Base-by-base conservation (phyloP, 2,329 filamentous ascomycete genomes). In the Ophiosphaerella korrae region DNA sequence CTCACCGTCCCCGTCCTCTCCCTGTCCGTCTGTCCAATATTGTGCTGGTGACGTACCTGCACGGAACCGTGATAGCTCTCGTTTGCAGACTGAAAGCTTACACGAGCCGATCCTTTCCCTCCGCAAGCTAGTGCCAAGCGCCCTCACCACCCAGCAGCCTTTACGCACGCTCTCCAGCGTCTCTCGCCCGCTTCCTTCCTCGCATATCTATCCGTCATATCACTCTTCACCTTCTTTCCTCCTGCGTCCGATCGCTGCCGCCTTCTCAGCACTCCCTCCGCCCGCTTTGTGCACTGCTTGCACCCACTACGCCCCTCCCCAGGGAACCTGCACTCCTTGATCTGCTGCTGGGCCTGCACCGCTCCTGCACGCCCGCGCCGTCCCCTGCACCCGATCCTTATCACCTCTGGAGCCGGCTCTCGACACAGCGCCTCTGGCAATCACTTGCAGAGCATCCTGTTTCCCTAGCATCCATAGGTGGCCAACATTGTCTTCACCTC, bases 281-380 rank as follows among this genome's bases (percentile, higher is more conserved):
- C 53, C 67, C 60, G 55, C 58, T 59, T 67, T 64, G 56, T 64
- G 66, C 60, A 62, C 55, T 59, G 63, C 61, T 51, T 59, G 55
- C 53, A 42, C 16, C 58, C 43, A 57, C 53, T 53, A 54, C 68
- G 48, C 50, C 66, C 65, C 67, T 52, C 53, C 44, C 62, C 58
- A 65, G 68, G 71, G 71, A 73, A 73, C 60, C 66, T 64, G 68
- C 63, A 57, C 71, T 72, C 69, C 68, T 72, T 73, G 66, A 68
- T 63, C 61, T 63, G 63, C 58, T 55, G 62, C 46, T 58, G 60
- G 60, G 60, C 63, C 60, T 29, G 26, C 26, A 29, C 26, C 11
- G 26, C 26, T 29, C 3, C 26, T 29, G 26, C 26, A 29, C 26
- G 60, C 62, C 18, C 18, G 18, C 18, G 18, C 18, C 18, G 18